Base-by-base conservation (phyloP, 139 green algal species). In the Ostreobium quekettii region DNA sequence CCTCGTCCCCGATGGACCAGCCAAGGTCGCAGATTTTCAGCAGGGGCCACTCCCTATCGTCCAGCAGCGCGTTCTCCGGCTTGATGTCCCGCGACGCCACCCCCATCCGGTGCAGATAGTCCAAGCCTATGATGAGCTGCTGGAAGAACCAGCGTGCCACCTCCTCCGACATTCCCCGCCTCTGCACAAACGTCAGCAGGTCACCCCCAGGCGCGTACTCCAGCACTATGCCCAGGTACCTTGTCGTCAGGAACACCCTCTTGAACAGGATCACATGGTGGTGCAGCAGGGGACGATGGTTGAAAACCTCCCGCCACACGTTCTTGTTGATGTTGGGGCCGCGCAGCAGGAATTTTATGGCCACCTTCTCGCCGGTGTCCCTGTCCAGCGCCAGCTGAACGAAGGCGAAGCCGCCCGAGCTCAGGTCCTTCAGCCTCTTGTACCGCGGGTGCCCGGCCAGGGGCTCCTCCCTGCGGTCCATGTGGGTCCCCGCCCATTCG, bases 61-160 rank as follows among this genome's bases (percentile, higher is more conserved):
- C 89, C 64, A 99, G 80, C 47, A 98, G 78, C 22, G 90, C 91
- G 80, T 99, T 99, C 74, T 98, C 93, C 4, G 97, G 83, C 80
- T 96, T 96, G 70, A 96, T 95, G 71, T 96, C 90, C 30, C 89
- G 74, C 48, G 89, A 90, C 30, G 46, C 15, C 8, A 62, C 22
- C 3, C 2, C 67, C 46, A 66, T 63, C 28, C 24, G 63, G 48
- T 70, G 63, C 6, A 42, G 46, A 31, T 57, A 70, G 22, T 57
- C 63, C 36, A 70, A 15, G 36, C 63, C 39, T 39, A 70, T 33
- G 24, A 59, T 32, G 33, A 70, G 36, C 67, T 86, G 78, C 39
- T 80, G 66, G 31, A 96, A 82, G 62, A 95, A 82, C 31, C 71
- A 59, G 22, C 69, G 70, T 0, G 90, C 85, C 48, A 93, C 85